Evolutionary conservation across 2,329 filamentous ascomycete genomes (phyloP).

Genomic region (Alternaria rosae): DNA sequence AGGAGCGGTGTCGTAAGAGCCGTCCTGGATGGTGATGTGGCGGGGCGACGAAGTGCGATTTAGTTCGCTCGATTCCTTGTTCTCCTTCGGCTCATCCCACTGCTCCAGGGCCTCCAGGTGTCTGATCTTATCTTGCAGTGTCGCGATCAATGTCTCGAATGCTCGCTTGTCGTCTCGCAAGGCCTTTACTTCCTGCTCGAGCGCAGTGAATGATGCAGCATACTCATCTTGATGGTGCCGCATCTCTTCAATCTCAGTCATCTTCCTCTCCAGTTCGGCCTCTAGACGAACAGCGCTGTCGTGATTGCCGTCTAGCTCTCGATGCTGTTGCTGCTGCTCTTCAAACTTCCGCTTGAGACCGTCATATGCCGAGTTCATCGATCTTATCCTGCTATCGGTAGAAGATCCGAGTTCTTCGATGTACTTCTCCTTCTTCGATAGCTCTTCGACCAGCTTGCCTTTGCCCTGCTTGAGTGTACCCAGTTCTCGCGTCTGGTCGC

Average conservation of each 20-base stretch:
- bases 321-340: constrained; percentile 20
- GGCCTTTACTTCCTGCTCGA: constrained; percentile 40
- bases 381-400: constrained; percentile 30
- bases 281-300: constrained; percentile 18
- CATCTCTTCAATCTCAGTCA: constrained; percentile 37
- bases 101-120: constrained; percentile 37
- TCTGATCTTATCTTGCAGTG: constrained; percentile 40
- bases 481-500: constrained; percentile 35
- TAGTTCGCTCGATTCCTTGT: constrained; percentile 15
- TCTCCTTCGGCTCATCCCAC: constrained; percentile 8
- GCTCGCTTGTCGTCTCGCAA: constrained; percentile 42
- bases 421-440: constrained; percentile 37
- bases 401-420: constrained; percentile 35
- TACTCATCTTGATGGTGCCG: constrained; percentile 35
- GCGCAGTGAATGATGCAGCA: constrained; percentile 28
- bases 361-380: constrained; percentile 32
- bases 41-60: constrained; percentile 11
- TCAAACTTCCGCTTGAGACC: constrained; percentile 28
- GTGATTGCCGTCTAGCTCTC: constrained; percentile 14
- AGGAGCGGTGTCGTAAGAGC: constrained; percentile 15
- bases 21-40: constrained; percentile 19
- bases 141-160: constrained; percentile 40
- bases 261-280: constrained; percentile 34
- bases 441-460: constrained; percentile 28
- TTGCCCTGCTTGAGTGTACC: constrained; percentile 31